phyloP scores from a whole-genome alignment of 148 eudicot genomes.

The Camellia japonica region DNA sequence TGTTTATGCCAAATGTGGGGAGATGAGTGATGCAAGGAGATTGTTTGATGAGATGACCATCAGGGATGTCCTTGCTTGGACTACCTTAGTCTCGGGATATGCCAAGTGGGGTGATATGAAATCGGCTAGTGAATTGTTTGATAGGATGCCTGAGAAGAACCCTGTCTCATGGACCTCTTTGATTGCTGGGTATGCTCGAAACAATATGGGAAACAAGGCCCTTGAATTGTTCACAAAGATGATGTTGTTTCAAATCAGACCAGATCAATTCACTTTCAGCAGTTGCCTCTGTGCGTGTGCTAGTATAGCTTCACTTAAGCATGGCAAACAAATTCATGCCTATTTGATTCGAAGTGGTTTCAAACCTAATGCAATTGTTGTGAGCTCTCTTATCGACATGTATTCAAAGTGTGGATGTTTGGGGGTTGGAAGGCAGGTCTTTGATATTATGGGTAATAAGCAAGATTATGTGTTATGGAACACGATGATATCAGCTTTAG shows the following conservation, averaged over 20 bases:
- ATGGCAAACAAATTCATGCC: constrained; percentile 71
- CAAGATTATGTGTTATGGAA: constrained; percentile 60
- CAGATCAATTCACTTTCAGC: constrained; percentile 66
- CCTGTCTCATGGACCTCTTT: constrained; percentile 71
- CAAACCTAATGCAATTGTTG: constrained; percentile 51
- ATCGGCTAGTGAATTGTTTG: constrained; percentile 57
- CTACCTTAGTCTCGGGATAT: constrained; percentile 69
- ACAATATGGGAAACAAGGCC: constrained; percentile 44
- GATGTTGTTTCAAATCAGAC: constrained; percentile 41
- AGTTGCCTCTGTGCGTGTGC: constrained; percentile 66
- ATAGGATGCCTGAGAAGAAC: constrained; percentile 65
- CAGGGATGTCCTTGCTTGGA: constrained; percentile 74
- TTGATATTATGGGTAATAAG: constrained; percentile 41
- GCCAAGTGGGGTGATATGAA: constrained; percentile 64
- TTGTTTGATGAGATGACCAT: constrained; percentile 62
- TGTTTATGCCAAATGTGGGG: constrained; percentile 68
- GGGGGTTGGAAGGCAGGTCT: constrained; percentile 43
- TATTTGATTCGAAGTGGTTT: constrained; percentile 39
- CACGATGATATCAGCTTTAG: constrained; percentile 63
- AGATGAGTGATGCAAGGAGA: constrained; percentile 54
- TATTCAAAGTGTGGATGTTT: constrained; percentile 74
- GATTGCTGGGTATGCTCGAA: constrained; percentile 69
- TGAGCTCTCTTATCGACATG: constrained; percentile 78
- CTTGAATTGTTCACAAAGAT: constrained; percentile 50
- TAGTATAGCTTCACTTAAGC: constrained; percentile 37